Base-by-base conservation (phyloP, 768 basidiomycete species). In the Gyrodon lividus region DNA sequence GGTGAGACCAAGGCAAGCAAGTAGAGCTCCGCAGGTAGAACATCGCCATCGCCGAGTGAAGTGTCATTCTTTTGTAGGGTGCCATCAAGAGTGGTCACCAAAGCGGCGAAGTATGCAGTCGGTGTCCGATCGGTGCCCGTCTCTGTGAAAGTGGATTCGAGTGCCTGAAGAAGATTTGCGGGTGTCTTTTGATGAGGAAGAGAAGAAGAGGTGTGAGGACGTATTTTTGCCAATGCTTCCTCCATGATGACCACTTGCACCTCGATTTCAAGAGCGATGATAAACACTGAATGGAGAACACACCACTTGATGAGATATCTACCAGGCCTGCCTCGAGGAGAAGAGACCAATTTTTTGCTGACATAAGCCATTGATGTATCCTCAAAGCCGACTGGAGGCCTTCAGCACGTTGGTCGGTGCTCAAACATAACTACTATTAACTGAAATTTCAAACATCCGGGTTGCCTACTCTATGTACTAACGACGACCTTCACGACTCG, bases 51-150 rank as follows among this genome's bases (percentile, higher is more conserved):
- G 87, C 84, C 92, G 82, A 96, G 28, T 77, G 84, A 56, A 48
- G 66, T 60, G 59, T 76, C 77, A 60, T 74, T 77, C 64, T 78
- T 85, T 71, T 84, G 82, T 22, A 92, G 68, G 10, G 86, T 84
- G 52, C 86, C 83, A 61, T 92, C 88, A 26, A 96, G 77, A 7
- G 90, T 88, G 12, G 92, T 92, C 43, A 92, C 74, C 52, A 96
- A 77, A 3, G 89, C 87, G n/a, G 93, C 91, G 70, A 95, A 97
- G 74, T 98, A 98, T 26, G 97, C 96, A 1, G 92, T 93, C 6
- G 95, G 78, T 7, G 87, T 78, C 35, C 73, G 70, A 47, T 87
- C 84, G 7, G 85, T 76, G 54, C 73, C 74, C 60, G 87, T 85
- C 60, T 91, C 88, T 58, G 77, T 72, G 59, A 86, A 80, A 35